Evolutionary conservation across 2,329 filamentous ascomycete species (phyloP), one percentile per base, ranked within the genome.

Genomic region (Calonectria montana): DNA sequence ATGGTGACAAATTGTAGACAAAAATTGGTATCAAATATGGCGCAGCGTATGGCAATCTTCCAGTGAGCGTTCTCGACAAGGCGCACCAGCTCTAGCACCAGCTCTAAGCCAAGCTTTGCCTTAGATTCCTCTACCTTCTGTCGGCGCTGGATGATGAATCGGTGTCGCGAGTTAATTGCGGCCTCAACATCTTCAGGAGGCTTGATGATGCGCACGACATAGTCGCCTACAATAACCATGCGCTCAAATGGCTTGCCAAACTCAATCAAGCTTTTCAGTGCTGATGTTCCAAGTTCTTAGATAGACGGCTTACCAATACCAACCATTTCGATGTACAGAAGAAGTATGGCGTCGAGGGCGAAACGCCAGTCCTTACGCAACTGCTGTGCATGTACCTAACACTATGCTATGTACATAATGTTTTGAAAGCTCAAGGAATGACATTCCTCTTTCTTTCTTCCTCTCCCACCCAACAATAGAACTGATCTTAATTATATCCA

Each of bases 291-390:
- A 18, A 99, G 89, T 77, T 94, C 95, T 82, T 99, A 97, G 47
- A 99, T 96, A 1, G 96, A 98, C 5, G 95, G 92, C 82, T 98
- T 98, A 83, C 99, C 97, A 18, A 97, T 95, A 41, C 92, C 92
- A 21, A 94, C 96, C 3, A 97, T 95, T 78, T 94, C 91, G 74
- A 99, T 97, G 84, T 97, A 99, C 10, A n/a, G n/a, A n/a, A 97
- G 88, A 65, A 93, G 92, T 86, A 99, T 94, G 61, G 98, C 86
- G n/a, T 93, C 90, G 1, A 97, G 97, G 0, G 97, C 95, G 82
- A 96, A 98, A 43, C 96, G 93, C 97, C 97, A 99, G 82, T 99
- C 96, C 67, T 94, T 93, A 59, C 95, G 91, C 55, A 97, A 90
- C 0, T n/a, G n/a, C n/a, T n/a, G n/a, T n/a, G n/a, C n/a, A n/a